Base-by-base conservation (phyloP, 148 eudicot species). In the Fallopia convolvulus region DNA sequence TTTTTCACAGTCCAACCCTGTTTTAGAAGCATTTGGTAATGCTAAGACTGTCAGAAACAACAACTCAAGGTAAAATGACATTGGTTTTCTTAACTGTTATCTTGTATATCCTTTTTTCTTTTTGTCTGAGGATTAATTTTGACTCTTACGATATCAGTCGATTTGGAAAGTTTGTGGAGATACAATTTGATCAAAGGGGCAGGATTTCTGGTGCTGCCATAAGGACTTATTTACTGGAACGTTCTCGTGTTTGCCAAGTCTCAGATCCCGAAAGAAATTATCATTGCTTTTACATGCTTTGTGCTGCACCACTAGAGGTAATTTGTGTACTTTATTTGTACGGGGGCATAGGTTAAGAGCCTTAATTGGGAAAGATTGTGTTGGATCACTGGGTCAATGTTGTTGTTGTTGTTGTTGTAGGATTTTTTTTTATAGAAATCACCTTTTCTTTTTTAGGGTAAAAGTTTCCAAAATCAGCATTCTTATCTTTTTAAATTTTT, bases 11-110 rank as follows among this genome's bases (percentile, higher is more conserved):
- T 88, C 92, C 74, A 90, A 89, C 77, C 94, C 94, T 66, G 92
- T 90, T 84, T 80, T 88, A 79, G 92, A 90, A 87, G 94, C 90
- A 83, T 90, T 90, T 81, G 94, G 94, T 36, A 90, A 90, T 89
- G 94, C 94, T 63, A 90, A 90, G 86, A 90, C 94, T 60, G 84
- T 88, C 77, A 86, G 92, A 82, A 90, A 90, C 81, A 90, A 89
- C 77, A 90, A 90, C 77, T 90, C 94, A 83, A 90, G 97, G 93
- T 89, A 79, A 42, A 33, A 9, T 68, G 20, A 68, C 39, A 68
- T 39, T 68, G 21, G 2, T 44, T 44, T 44, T 44, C 47, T 44
- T 44, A 23, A 61, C 30, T 26, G 14, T 55, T 20, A 50, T 50
- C 56, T 68, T 33, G 30, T 68, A 44, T 63, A 9, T 49, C 41